Conservation (phyloP, 768 basidiomycete genomes). For the Hydnomerulius pinastri region DNA sequence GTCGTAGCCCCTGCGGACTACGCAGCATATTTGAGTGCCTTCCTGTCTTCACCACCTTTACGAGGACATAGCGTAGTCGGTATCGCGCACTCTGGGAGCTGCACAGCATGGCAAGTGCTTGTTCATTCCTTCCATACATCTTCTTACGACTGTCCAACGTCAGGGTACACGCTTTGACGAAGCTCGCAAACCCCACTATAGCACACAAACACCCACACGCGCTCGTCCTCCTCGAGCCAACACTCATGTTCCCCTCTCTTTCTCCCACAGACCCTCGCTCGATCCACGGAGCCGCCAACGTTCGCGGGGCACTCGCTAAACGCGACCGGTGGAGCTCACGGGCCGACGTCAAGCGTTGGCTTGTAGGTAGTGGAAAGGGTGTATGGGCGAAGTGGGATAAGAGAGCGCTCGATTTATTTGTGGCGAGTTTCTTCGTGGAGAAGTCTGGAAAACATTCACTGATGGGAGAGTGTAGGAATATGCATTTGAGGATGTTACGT, state of each 20-base stretch:
- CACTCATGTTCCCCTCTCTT: constrained; percentile 32
- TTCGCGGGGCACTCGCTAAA: constrained; percentile 27
- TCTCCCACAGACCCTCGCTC: constrained; percentile 28
- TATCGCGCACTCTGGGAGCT: constrained; percentile 30
- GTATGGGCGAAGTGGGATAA: constrained; percentile 28
- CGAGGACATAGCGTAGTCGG: constrained; percentile 24
- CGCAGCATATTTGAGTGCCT: constrained; percentile 24
- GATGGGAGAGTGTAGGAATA: constrained; percentile 17
- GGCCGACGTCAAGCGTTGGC: constrained; percentile 20
- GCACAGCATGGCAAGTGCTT: constrained; percentile 26
- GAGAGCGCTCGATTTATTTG: constrained; percentile 21
- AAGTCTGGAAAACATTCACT: not conserved
- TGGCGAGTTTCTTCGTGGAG: constrained; percentile 15
- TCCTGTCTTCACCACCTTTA: constrained; percentile 25
- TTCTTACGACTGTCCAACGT: not conserved
- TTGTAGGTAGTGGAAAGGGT: constrained; percentile 10
- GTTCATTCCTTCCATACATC: not conserved
- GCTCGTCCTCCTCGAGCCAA: constrained; percentile 31
- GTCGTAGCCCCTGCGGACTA: constrained; percentile 24
- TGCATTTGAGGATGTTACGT: constrained; percentile 23
- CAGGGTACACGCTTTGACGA: constrained; percentile 24
- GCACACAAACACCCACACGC: constrained; percentile 12
- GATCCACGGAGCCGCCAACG: constrained; percentile 31
- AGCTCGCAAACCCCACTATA: constrained; percentile 1
- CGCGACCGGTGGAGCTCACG: constrained; percentile 30